Evolutionary conservation across 1,284 basidiomycete genomes (phyloP), one percentile per base, ranked within the genome.

Genomic region (Fistulina hepatica): DNA sequence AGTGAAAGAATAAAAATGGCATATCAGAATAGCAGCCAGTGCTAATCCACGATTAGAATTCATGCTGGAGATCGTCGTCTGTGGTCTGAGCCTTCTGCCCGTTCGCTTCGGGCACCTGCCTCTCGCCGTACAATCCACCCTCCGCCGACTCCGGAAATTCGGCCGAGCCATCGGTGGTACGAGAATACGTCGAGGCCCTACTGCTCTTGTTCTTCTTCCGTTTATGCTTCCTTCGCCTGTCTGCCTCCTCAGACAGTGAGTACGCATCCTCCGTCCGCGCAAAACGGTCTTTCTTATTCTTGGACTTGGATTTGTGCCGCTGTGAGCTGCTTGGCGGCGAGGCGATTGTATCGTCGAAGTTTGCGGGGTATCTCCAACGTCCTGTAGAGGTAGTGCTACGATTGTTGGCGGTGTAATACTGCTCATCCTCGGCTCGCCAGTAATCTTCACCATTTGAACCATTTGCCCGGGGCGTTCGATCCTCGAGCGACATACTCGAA

Each of bases 201-300:
- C 59, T 55, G 5, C 64, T 67, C 46, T 58, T 69, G 50, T 58
- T 71, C 60, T 65, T 75, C 59, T 67, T 69, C 55, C 67, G 76
- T 60, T 62, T 73, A 51, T 65, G 67, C 49, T 66, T 68, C 52
- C 61, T 69, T 55, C 65, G 64, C 42, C 58, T 62, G 39, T 56
- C 50, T 36, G 63, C 63, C 20, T 71, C 69, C 34, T 69, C 69
- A 8, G 69, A 61, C 19, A 70, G 57, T 13, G 63, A 65, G 50
- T 84, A 81, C 28, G 83, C 83, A 56, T 88, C 83, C 57, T 85
- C 81, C 25, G 83, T 86, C 54, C 80, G 67, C 44, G 77, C 81
- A 78, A 80, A 88, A 37, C 84, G 64, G 50, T 88, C 83, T 59
- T 86, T 85, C 71, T 83, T 85, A 41, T 73, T 71, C 52, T 78